These are phyloP conservation scores for Apocynum venetum DNA, from an alignment of 257 asterid species.

Conservation along the genomic window DNA sequence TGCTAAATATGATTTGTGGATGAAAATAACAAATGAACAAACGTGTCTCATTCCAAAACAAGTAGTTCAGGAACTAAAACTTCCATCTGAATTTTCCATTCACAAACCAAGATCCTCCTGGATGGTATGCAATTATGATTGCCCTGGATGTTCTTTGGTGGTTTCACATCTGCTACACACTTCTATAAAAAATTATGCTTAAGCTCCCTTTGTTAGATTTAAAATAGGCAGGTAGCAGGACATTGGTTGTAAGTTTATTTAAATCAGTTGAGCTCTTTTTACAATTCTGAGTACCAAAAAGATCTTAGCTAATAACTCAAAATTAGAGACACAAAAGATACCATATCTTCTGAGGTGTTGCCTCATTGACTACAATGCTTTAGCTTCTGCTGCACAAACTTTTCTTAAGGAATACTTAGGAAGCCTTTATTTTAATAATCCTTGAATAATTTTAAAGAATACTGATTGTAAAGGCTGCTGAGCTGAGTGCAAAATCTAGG, in stretches of 20 bases:
- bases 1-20: background rate
- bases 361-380: background rate
- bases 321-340: background rate
- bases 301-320: background rate
- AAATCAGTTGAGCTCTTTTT: background rate
- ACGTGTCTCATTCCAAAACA: background rate
- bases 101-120: background rate
- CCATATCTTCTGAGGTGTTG: background rate
- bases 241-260: background rate
- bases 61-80: background rate
- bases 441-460: background rate
- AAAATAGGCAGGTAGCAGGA: background rate
- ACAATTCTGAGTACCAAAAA: background rate
- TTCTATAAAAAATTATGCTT: background rate
- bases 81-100: background rate
- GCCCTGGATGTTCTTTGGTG: background rate
- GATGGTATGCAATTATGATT: background rate
- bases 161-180: background rate
- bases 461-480: background rate
- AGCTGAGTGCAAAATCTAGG: background rate
- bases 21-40: background rate
- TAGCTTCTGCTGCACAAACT: background rate
- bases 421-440: background rate
- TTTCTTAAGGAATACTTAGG: background rate
- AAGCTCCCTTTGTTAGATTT: background rate